Conservation (phyloP, 192 early-diverging fungal genomes). For the Dissophora globulifera region DNA sequence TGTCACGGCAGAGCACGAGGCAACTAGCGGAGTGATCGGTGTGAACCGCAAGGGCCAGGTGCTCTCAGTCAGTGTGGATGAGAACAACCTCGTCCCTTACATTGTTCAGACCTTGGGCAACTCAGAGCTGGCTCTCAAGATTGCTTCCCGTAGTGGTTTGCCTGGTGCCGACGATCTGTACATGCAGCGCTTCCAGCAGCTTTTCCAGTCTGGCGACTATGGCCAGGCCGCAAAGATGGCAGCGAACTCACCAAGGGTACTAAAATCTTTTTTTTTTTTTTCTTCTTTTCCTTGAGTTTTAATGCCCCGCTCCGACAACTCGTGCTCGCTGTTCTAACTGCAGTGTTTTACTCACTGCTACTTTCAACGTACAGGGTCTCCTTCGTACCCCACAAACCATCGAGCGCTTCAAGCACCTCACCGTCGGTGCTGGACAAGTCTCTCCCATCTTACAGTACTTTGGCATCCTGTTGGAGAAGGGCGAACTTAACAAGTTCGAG, state of each 20-base stretch:
- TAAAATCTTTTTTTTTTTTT: neutral
- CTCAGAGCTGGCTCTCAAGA: constrained; percentile 86
- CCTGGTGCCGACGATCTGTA: constrained; percentile 95
- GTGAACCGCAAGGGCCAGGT: constrained; percentile 98
- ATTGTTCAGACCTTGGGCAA: constrained; percentile 86
- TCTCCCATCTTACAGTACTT: constrained; percentile 98
- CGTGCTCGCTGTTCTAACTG: too few species aligned
- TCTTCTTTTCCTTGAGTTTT: neutral
- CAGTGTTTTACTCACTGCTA: too few species aligned
- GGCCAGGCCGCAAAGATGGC: constrained; percentile 95
- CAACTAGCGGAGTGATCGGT: constrained; percentile 88
- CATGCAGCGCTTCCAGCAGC: constrained; percentile 89
- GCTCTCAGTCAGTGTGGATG: constrained; percentile 93
- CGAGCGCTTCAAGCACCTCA: constrained; percentile 90
- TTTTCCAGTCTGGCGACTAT: constrained; percentile 80
- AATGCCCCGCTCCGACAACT: too few species aligned
- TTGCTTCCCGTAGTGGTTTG: constrained; percentile 90
- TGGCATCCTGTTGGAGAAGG: constrained; percentile 94
- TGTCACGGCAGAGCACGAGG: constrained; percentile 91
- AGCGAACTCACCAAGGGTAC: constrained; percentile 88
- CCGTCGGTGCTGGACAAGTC: constrained; percentile 79
- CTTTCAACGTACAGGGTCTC: constrained; percentile 86
- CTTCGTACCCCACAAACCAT: constrained; percentile 94
- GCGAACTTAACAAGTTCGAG: constrained; percentile 94
- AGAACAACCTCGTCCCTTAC: constrained; percentile 90